These are phyloP conservation scores for Candida arabinofermentans DNA, from an alignment of 805 yeast species.

Conservation along the genomic window DNA sequence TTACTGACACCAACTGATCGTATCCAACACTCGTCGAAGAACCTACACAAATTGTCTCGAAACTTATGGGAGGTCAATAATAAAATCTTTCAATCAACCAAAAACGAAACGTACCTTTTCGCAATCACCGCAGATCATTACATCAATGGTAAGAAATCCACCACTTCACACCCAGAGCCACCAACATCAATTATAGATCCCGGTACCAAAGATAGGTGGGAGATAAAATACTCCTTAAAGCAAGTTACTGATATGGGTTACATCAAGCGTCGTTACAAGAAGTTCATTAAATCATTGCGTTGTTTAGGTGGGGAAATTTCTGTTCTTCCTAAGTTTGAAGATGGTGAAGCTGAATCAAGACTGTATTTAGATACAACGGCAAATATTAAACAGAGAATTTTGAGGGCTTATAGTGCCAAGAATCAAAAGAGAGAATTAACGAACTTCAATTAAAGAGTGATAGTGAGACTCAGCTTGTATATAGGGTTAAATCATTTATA, in stretches of 20 bases:
- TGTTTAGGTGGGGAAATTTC: not conserved
- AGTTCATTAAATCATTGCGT: slow-evolving; percentile 8
- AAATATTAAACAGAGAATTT: slow-evolving; percentile 17
- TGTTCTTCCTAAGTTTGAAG: not conserved
- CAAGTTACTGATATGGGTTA: slow-evolving; percentile 11
- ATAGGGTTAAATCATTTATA: no score
- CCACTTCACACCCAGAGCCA: slow-evolving; percentile 28
- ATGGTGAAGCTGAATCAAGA: not conserved
- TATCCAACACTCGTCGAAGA: slow-evolving; percentile 14
- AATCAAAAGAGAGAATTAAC: slow-evolving; percentile 3
- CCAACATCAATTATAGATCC: slow-evolving; percentile 22
- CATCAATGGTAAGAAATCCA: slow-evolving; percentile 30
- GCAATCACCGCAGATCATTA: slow-evolving; percentile 33
- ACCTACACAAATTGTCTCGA: not conserved
- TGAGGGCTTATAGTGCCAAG: slow-evolving; percentile 34
- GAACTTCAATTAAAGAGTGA: no score
- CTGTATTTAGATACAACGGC: slow-evolving; percentile 21
- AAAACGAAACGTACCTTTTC: slow-evolving; percentile 32
- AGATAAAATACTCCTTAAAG: slow-evolving; percentile 21
- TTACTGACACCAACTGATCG: slow-evolving; percentile 14
- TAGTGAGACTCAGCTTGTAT: no score
- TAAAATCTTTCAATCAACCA: slow-evolving; percentile 8
- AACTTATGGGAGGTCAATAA: slow-evolving; percentile 17
- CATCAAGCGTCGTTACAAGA: slow-evolving; percentile 11
- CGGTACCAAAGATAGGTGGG: slow-evolving; percentile 20